Evolutionary conservation across 108 stramenopile species (phyloP).

Genomic region (Parmales sp.): DNA sequence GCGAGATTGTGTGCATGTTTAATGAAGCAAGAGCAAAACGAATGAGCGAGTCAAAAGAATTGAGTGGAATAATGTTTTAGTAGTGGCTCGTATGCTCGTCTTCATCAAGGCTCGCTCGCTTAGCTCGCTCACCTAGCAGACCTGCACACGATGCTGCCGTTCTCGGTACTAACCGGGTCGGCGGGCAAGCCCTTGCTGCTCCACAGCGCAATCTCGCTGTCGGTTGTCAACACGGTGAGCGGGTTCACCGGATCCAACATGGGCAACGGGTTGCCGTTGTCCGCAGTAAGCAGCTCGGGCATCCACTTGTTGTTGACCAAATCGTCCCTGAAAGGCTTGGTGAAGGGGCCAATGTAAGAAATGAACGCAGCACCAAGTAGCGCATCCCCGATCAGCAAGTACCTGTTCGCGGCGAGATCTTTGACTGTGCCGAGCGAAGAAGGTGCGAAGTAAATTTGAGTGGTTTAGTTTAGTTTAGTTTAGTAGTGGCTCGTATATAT

Average conservation of each 20-base stretch:
- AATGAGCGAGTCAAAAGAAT: no score
- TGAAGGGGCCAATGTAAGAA: slow-evolving; percentile 56
- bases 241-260: slow-evolving; percentile 15
- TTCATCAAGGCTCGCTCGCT: no score
- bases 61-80: no score
- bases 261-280: slow-evolving; percentile 15
- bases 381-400: slow-evolving; percentile 46
- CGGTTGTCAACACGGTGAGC: slow-evolving; percentile 16
- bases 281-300: slow-evolving; percentile 31
- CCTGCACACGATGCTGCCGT: slow-evolving; percentile 45
- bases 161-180: slow-evolving; percentile 47
- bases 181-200: slow-evolving; percentile 42
- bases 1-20: no score
- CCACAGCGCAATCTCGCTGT: slow-evolving; percentile 45
- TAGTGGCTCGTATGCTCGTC: no score
- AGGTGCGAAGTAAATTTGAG: no score
- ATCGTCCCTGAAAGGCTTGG: slow-evolving; percentile 44
- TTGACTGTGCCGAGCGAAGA: slow-evolving; percentile 34
- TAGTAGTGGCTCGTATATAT: no score
- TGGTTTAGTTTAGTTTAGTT: no score
- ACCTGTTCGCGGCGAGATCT: slow-evolving; percentile 28
- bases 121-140: no score
- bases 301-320: slow-evolving; percentile 37
- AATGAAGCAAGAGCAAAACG: no score
- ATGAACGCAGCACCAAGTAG: slow-evolving; percentile 51